Evolutionary conservation across 345 rosid species (phyloP), one percentile per base, ranked within the genome.

Genomic region (Atalantia buxifolia): DNA sequence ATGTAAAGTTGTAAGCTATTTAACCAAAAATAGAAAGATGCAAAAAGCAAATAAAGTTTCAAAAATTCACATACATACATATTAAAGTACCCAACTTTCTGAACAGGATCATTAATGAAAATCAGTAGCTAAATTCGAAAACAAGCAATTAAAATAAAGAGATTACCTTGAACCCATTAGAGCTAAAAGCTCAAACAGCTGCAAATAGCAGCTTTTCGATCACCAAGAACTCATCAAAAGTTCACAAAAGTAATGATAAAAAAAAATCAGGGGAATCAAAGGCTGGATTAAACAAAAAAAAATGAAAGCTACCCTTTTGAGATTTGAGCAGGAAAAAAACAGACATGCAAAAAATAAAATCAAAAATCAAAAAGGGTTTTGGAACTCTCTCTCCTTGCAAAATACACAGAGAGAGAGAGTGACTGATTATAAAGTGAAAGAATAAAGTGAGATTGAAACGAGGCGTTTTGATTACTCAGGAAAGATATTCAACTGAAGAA

Each of bases 151-250:
- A 48, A 42, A 45, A 45, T 25, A 45, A 69, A 3, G 64, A 77
- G 72, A 77, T 63, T 64, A 87, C 87, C 88, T 87, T 38, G 83
- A 76, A 79, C 79, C 84, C 86, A 83, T 84, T 57, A 57, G 76
- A 83, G 77, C 50, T 25, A 79, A 63, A 62, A 72, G 69, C 57
- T 80, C 25, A 76, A 76, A 59, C 35, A 75, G 64, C 73, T 69
- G 59, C 69, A 76, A 71, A 56, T 28, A 62, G 7, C 25, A 22
- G 63, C 70, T 33, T 64, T 42, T 3, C 12, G 56, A 48, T 75
- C 78, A 75, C 48, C 5, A 50, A 30, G 31, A 75, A 50, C 30
- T 22, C 78, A 65, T 75, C 59, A 42, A 3, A 42, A 59, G 48
- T 18, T 24, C 65, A 33, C 30, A 21, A 5, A 36, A 27, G 68